Evolutionary conservation across 2,329 filamentous ascomycete genomes (phyloP).

Genomic region (Penicillium capsulatum): DNA sequence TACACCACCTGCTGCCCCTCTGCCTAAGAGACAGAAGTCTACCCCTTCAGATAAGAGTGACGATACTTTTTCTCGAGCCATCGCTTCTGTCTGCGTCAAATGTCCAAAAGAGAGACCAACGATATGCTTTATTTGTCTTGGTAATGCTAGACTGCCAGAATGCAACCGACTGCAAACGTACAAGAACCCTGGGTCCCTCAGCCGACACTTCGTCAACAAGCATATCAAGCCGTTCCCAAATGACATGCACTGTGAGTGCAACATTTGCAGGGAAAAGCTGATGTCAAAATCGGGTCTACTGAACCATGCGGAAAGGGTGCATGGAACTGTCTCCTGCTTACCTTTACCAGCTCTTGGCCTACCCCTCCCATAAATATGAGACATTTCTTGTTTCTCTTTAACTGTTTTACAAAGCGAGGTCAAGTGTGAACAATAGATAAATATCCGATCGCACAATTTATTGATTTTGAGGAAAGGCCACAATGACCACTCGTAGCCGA

Average conservation of each 20-base stretch:
- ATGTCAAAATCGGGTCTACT: slow-evolving; percentile 13
- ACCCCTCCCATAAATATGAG: slow-evolving; percentile 3
- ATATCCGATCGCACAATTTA: no score
- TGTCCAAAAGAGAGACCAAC: slow-evolving; percentile 13
- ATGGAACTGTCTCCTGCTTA: slow-evolving; percentile 15
- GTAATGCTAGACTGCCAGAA: slow-evolving; percentile 13
- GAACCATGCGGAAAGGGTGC: slow-evolving; percentile 18
- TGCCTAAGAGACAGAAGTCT: slow-evolving; percentile 15
- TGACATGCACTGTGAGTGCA: slow-evolving; percentile 18
- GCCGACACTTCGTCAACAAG: slow-evolving; percentile 19
- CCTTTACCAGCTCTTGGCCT: slow-evolving; percentile 12
- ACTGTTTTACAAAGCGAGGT: background rate
- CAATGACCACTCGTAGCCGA: slow-evolving; percentile 3
- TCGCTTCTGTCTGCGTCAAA: slow-evolving; percentile 19
- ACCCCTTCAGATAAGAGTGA: no score
- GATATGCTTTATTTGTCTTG: slow-evolving; percentile 23
- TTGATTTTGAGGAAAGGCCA: slow-evolving; percentile 6
- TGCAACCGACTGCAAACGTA: slow-evolving; percentile 11
- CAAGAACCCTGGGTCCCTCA: slow-evolving; percentile 21
- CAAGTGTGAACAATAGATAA: background rate
- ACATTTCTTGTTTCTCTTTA: slow-evolving; percentile 1
- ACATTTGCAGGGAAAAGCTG: slow-evolving; percentile 16
- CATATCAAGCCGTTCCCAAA: slow-evolving; percentile 18
- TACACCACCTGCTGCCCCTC: slow-evolving; percentile 6
- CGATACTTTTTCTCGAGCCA: slow-evolving; percentile 11